Percentiles rank a stretch among this genome's conserved stretches.
These are phyloP conservation scores for Otatea glauca DNA, from an alignment of 176 grass and related monocot genomes.

Conservation along the genomic window DNA sequence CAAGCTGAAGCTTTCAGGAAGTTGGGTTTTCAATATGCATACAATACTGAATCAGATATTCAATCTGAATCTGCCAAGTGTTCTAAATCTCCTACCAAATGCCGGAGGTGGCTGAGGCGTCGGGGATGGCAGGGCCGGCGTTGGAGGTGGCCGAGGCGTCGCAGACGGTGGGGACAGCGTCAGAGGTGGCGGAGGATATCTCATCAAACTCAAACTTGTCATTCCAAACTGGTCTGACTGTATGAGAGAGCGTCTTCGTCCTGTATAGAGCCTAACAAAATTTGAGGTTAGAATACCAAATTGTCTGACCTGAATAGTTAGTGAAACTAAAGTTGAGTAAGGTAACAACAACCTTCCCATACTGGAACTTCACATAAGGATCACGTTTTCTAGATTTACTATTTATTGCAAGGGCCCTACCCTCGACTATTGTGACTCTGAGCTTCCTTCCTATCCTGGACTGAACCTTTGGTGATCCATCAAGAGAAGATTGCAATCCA, in stretches of 20 bases:
- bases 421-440: slow-evolving; percentile 76
- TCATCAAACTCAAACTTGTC: slow-evolving; percentile 95
- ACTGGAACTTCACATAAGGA: slow-evolving; percentile 88
- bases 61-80: too few species aligned
- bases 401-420: slow-evolving; percentile 66
- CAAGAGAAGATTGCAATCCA: slow-evolving; percentile 43
- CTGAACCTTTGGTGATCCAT: slow-evolving; percentile 56
- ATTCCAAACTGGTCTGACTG: slow-evolving; percentile 71
- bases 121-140: too few species aligned
- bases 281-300: slow-evolving; percentile 15
- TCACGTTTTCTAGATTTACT: slow-evolving; percentile 87
- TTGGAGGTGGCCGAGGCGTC: too few species aligned
- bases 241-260: slow-evolving; percentile 72
- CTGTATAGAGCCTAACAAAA: slow-evolving; percentile 68
- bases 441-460: slow-evolving; percentile 76
- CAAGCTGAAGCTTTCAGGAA: neutral
- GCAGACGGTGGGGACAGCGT: too few species aligned
- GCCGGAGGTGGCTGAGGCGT: too few species aligned
- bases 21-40: neutral
- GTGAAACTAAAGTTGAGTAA: slow-evolving; percentile 31
- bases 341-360: slow-evolving; percentile 75
- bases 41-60: neutral
- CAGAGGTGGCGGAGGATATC: too few species aligned
- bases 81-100: too few species aligned
- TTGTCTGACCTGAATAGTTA: slow-evolving; percentile 25